Evolutionary conservation across 2,329 filamentous ascomycete genomes (phyloP).

Genomic region (Dendrostoma leiphaemia): DNA sequence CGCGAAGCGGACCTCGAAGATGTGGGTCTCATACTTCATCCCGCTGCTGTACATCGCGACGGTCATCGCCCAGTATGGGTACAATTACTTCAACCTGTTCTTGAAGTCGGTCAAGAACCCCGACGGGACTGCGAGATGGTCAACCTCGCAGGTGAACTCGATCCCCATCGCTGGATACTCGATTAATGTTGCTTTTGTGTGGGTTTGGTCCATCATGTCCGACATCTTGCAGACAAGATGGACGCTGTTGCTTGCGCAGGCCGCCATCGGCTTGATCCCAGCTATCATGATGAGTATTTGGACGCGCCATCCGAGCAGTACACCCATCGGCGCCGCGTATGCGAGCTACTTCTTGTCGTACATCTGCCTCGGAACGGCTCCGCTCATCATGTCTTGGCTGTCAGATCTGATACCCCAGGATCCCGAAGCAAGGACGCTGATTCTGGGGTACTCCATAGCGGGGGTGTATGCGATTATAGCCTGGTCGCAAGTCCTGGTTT

Average conservation of each 20-base stretch:
- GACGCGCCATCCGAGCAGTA: constrained; percentile 42
- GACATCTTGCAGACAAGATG: constrained; percentile 48
- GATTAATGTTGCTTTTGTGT: constrained; percentile 49
- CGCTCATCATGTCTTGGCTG: constrained; percentile 51
- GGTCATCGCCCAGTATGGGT: constrained; percentile 45
- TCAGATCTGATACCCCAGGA: constrained; percentile 46
- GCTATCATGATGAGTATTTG: constrained; percentile 53
- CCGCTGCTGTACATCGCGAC: constrained; percentile 42
- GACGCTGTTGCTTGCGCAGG: constrained; percentile 47
- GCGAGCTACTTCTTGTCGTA: constrained; percentile 51
- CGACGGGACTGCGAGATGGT: constrained; percentile 41
- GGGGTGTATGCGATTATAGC: constrained; percentile 49
- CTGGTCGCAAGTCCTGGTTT: constrained; percentile 51
- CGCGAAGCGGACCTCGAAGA: constrained; percentile 40
- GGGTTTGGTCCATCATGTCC: constrained; percentile 52
- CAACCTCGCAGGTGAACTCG: constrained; percentile 42
- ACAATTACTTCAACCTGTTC: constrained; percentile 44
- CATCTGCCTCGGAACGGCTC: constrained; percentile 46
- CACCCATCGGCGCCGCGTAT: constrained; percentile 45
- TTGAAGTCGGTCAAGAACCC: constrained; percentile 37
- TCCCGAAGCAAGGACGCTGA: constrained; percentile 46
- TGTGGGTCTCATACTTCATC: constrained; percentile 46
- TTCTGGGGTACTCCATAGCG: constrained; percentile 47
- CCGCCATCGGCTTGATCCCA: constrained; percentile 43
- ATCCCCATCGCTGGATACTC: constrained; percentile 47